These are phyloP conservation scores for Ramichloridium luteum DNA, from an alignment of 2,329 filamentous ascomycete genomes.

Conservation along the genomic window DNA sequence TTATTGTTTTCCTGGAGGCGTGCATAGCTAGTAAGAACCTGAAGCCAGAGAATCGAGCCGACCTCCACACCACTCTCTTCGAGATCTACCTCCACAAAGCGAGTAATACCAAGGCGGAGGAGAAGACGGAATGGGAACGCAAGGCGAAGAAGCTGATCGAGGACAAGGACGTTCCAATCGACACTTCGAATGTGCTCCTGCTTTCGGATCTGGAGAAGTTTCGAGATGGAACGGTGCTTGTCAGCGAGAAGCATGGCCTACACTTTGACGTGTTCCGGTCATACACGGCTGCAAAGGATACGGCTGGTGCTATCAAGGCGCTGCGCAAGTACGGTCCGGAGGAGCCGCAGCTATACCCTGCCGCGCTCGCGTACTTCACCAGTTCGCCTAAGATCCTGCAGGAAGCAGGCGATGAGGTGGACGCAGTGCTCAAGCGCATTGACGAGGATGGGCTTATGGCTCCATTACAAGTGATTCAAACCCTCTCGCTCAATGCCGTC, in stretches of 20 bases:
- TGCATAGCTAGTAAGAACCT: slow-evolving; percentile 61
- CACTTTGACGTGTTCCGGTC: slow-evolving; percentile 94
- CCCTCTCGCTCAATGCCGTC: slow-evolving; percentile 63
- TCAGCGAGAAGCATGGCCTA: slow-evolving; percentile 85
- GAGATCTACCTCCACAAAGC: slow-evolving; percentile 96
- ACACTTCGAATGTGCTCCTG: slow-evolving; percentile 85
- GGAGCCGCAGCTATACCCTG: slow-evolving; percentile 83
- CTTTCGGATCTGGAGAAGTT: slow-evolving; percentile 88
- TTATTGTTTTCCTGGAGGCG: slow-evolving; percentile 84
- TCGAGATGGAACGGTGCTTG: slow-evolving; percentile 76
- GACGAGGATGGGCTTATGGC: slow-evolving; percentile 88
- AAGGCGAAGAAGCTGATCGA: slow-evolving; percentile 87
- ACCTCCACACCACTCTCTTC: slow-evolving; percentile 88
- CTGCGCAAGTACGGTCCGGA: slow-evolving; percentile 82
- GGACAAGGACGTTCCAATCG: slow-evolving; percentile 68
- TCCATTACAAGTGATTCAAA: slow-evolving; percentile 90
- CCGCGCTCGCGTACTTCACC: slow-evolving; percentile 85
- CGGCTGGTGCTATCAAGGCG: slow-evolving; percentile 76
- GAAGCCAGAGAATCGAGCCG: slow-evolving; percentile 62
- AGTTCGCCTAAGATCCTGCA: slow-evolving; percentile 69
- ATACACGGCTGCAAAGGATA: slow-evolving; percentile 86
- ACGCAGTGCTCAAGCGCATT: slow-evolving; percentile 69
- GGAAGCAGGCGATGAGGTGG: slow-evolving; percentile 76
- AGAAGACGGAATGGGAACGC: slow-evolving; percentile 71
- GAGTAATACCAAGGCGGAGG: slow-evolving; percentile 55